A percentile compares a stretch with the other conserved stretches of the same genome.
phyloP scores from a whole-genome alignment of 2,329 filamentous ascomycete genomes.

The Apiospora arundinis region DNA sequence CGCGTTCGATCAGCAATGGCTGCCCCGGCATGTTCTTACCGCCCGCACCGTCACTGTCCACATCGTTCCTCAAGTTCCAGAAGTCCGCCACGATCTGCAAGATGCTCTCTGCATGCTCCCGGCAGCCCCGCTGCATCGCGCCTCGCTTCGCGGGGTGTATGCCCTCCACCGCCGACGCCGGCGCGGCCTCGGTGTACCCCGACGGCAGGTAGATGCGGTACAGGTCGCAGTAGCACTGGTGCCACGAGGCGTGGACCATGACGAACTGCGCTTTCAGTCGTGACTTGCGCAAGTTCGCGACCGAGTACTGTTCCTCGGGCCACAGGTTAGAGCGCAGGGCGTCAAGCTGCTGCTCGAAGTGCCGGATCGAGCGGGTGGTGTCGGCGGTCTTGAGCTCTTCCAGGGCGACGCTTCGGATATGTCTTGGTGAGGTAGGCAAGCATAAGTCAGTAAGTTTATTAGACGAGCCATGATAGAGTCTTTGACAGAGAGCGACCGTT shows the following conservation, averaged over 20 bases:
- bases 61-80: constrained; percentile 22
- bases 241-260: constrained; percentile 45
- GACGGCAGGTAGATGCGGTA: constrained; percentile 48
- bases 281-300: constrained; percentile 30
- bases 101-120: constrained; percentile 47
- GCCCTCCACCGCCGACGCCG: constrained; percentile 36
- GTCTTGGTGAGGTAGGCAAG: constrained; percentile 27
- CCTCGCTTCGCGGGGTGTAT: constrained; percentile 37
- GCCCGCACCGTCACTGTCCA: constrained; percentile 28
- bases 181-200: constrained; percentile 48
- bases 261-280: constrained; percentile 32
- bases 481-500: too few relatives aligned
- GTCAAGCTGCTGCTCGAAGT: constrained; percentile 36
- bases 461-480: too few relatives aligned
- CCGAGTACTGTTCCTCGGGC: constrained; percentile 34
- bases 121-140: constrained; percentile 40
- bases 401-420: constrained; percentile 37
- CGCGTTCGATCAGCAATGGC: constrained; percentile 44
- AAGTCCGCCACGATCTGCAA: constrained; percentile 42
- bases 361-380: constrained; percentile 33
- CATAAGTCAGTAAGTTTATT: too few relatives aligned
- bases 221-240: constrained; percentile 51
- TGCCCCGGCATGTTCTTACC: background rate
- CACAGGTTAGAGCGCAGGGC: constrained; percentile 30
- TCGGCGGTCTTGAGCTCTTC: constrained; percentile 35